Percentiles rank a stretch among this genome's conserved stretches.
phyloP scores from a whole-genome alignment of 371 early-diverging fungal species.

The Syncephalastrum contaminatum region DNA sequence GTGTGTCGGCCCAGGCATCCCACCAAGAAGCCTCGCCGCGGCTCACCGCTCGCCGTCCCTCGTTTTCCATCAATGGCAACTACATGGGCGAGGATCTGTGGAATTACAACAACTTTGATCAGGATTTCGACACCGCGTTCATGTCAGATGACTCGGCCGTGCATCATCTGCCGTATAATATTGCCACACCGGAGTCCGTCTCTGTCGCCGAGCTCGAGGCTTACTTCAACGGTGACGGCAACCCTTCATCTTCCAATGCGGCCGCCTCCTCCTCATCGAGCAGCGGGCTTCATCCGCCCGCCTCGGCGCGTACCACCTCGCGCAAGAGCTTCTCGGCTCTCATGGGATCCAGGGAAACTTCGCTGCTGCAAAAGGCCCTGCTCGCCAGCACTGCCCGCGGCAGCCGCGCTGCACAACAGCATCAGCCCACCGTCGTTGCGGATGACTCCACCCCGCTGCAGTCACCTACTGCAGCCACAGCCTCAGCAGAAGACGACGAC shows the following conservation, averaged over 20 bases:
- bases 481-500: constrained; percentile 6
- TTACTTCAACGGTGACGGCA: constrained; percentile 31
- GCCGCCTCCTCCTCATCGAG: constrained; percentile 7
- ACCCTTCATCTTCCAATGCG: neutral
- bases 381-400: constrained; percentile 19
- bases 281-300: neutral
- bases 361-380: constrained; percentile 35
- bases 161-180: constrained; percentile 30
- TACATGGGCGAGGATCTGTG: constrained; percentile 42
- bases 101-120: constrained; percentile 41
- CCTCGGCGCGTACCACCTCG: constrained; percentile 12
- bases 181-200: constrained; percentile 48
- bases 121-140: constrained; percentile 45
- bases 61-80: constrained; percentile 14
- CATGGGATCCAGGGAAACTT: constrained; percentile 14
- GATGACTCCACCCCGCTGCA: constrained; percentile 30
- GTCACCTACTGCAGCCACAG: constrained; percentile 25
- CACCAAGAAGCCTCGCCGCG: constrained; percentile 7
- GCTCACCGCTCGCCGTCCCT: constrained; percentile 11
- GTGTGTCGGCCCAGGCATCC: neutral
- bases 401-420: neutral
- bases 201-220: constrained; percentile 46
- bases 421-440: constrained; percentile 13
- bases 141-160: constrained; percentile 28
- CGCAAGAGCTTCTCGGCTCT: constrained; percentile 19